Base-by-base conservation (phyloP, 2,329 filamentous ascomycete genomes). In the Aspergillus pseudonomiae region DNA sequence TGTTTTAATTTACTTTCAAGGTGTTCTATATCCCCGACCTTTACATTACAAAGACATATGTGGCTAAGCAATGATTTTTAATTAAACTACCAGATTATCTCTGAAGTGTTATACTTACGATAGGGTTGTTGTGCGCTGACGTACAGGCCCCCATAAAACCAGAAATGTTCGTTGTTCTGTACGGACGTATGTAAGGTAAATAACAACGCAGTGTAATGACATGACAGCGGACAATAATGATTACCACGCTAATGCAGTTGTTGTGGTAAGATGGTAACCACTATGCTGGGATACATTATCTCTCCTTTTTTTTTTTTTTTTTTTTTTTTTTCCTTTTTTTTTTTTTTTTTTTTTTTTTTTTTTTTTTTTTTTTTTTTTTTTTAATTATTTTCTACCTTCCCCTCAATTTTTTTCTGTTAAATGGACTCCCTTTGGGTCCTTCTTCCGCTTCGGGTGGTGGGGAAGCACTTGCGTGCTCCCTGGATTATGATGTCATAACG, bases 401-500 rank as follows among this genome's bases (percentile, higher is more conserved):
- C 39, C 53, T 43, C 30, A n/a, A 10, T 52, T 46, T 55, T 57
- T 39, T 57, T 39, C 21, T 16, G 16, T 55, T 39, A 32, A 24
- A 54, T 36, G 52, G 26, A 54, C 32, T 54, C 30, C 50, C 14
- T 54, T 54, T 36, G 28, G 50, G 19, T 53, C 28, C 52, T 55
- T 59, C 45, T 36, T 26, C 53, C 48, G 12, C 14, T 54, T 48
- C 16, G 54, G 57, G 32, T 28, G 52, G 62, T 67, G 60, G 64
- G 46, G 56, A 61, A 66, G 55, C 24, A 36, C 24, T 46, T 67
- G 65, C 57, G 64, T 66, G 67, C 67, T 60, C 28, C 43, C 41
- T 24, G 60, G 36, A 53, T 57, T 19, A 71, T 71, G 68, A 71
- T 65, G 68, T 70, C 68, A 71, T 66, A 28, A 50, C 26, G n/a